phyloP scores from a whole-genome alignment of 1,284 basidiomycete species.

The Malassezia sympodialis region DNA sequence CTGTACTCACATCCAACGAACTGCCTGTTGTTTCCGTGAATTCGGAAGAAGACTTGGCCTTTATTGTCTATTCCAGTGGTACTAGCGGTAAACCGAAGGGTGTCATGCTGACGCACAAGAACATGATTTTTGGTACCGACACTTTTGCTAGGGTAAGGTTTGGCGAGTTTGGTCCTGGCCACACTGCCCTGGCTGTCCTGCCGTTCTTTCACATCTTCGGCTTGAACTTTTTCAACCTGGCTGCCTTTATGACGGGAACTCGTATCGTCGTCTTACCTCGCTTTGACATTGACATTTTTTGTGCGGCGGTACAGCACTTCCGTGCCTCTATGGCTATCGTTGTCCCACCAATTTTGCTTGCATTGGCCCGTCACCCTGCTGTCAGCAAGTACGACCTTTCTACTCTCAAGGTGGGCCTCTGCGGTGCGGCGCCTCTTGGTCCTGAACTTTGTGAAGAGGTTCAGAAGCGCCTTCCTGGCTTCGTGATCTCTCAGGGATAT shows the following conservation, averaged over 20 bases:
- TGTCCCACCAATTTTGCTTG: conserved; percentile 74
- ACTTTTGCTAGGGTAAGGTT: conserved; percentile 20
- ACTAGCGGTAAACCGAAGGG: conserved; percentile 45
- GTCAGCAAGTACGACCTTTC: conserved; percentile 63
- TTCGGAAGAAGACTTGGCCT: conserved; percentile 25
- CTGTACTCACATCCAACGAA: conserved; percentile 18
- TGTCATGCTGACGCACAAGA: conserved; percentile 39
- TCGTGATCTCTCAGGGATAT: conserved; percentile 52
- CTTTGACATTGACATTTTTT: conserved; percentile 66
- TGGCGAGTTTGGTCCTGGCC: conserved; percentile 22
- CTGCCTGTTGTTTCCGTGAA: conserved; percentile 27
- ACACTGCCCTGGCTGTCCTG: conserved; percentile 28
- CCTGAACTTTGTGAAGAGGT: conserved; percentile 57
- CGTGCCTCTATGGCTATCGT: conserved; percentile 59
- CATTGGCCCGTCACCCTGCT: conserved; percentile 64
- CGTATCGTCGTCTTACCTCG: conserved; percentile 61
- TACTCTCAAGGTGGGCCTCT: conserved; percentile 58
- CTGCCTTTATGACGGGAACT: conserved; percentile 56
- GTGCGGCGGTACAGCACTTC: conserved; percentile 60
- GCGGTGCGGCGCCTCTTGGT: conserved; percentile 73
- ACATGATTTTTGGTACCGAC: conserved; percentile 29
- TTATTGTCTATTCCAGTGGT: conserved; percentile 41
- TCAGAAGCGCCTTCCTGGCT: conserved; percentile 51
- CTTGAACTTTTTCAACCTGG: conserved; percentile 57
- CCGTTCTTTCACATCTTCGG: conserved; percentile 40